These are phyloP conservation scores for Aureobasidium musti DNA, from an alignment of 2,329 filamentous ascomycete genomes.

Conservation along the genomic window DNA sequence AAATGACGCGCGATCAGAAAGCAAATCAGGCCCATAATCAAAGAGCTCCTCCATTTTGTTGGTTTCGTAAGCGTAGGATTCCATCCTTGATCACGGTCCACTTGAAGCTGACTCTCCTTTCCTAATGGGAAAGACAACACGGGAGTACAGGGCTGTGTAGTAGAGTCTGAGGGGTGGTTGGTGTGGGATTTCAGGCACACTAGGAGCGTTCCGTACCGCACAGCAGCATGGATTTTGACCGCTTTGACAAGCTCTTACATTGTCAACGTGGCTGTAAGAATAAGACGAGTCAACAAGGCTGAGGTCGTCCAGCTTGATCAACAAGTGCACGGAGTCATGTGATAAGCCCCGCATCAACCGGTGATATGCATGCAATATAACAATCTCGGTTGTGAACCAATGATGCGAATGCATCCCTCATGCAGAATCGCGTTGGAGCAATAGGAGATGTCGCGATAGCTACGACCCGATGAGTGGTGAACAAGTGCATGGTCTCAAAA, in stretches of 20 bases:
- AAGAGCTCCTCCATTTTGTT: slow-evolving; percentile 24
- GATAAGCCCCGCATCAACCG: slow-evolving; percentile 28
- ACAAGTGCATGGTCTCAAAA: neutral
- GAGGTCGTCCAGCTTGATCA: slow-evolving; percentile 12
- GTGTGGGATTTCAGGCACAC: slow-evolving; percentile 10
- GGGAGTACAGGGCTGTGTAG: slow-evolving; percentile 25
- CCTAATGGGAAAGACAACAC: slow-evolving; percentile 3
- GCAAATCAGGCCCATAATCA: slow-evolving; percentile 15
- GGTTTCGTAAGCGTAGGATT: slow-evolving; percentile 26
- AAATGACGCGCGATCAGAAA: slow-evolving; percentile 20
- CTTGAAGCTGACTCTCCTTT: slow-evolving; percentile 5
- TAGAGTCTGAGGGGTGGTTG: slow-evolving; percentile 4
- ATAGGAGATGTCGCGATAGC: neutral
- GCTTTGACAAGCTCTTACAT: slow-evolving; percentile 1
- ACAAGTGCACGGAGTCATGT: slow-evolving; percentile 19
- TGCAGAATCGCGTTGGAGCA: neutral
- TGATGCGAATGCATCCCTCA: neutral
- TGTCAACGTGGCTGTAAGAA: slow-evolving; percentile 17
- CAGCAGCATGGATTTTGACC: slow-evolving; percentile 5
- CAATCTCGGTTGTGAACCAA: slow-evolving; percentile 15
- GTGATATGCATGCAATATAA: slow-evolving; percentile 27
- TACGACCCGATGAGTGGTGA: neutral
- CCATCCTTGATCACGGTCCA: slow-evolving; percentile 16
- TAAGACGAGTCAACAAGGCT: slow-evolving; percentile 22
- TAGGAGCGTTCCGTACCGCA: slow-evolving; percentile 28